Evolutionary conservation across 179 eudicot genomes (phyloP).

Genomic region (Silene vulgaris): DNA sequence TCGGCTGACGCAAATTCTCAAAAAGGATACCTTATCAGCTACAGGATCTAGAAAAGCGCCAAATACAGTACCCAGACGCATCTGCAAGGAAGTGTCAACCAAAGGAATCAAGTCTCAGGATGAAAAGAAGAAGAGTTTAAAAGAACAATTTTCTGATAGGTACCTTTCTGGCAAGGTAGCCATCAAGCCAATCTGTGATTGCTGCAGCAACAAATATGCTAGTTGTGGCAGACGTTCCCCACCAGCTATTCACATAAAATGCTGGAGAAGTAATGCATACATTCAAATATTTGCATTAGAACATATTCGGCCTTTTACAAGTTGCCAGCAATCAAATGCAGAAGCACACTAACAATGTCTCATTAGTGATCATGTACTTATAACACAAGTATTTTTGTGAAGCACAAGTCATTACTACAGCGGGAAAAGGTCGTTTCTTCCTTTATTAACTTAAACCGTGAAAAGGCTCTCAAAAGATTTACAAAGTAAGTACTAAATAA

Average conservation of each 20-base stretch:
- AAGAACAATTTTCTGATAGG: not conserved
- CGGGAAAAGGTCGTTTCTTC: not conserved
- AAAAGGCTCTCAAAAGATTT: not conserved
- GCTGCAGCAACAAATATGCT: conserved; percentile 84
- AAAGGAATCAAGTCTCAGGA: conserved; percentile 10
- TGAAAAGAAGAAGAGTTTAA: not conserved
- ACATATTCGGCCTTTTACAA: not conserved
- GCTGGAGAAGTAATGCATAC: conserved; percentile 39
- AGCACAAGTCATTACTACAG: not conserved
- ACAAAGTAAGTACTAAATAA: not conserved
- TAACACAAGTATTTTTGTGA: not conserved
- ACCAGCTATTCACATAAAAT: conserved; percentile 65
- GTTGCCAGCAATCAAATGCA: conserved; percentile 1
- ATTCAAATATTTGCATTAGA: conserved; percentile 9
- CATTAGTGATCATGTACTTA: not conserved
- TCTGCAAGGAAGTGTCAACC: conserved; percentile 40
- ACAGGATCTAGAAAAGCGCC: conserved; percentile 99
- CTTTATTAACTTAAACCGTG: not conserved
- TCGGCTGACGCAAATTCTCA: not conserved
- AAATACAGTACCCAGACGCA: conserved; percentile 75
- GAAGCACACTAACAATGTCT: not conserved
- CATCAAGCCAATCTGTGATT: conserved; percentile 98
- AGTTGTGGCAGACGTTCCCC: conserved; percentile 85
- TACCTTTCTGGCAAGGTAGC: conserved; percentile 91
- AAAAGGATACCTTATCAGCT: conserved; percentile 76